Evolutionary conservation across 345 rosid genomes (phyloP), one percentile per base, ranked within the genome.

Genomic region (Hevea brasiliensis): DNA sequence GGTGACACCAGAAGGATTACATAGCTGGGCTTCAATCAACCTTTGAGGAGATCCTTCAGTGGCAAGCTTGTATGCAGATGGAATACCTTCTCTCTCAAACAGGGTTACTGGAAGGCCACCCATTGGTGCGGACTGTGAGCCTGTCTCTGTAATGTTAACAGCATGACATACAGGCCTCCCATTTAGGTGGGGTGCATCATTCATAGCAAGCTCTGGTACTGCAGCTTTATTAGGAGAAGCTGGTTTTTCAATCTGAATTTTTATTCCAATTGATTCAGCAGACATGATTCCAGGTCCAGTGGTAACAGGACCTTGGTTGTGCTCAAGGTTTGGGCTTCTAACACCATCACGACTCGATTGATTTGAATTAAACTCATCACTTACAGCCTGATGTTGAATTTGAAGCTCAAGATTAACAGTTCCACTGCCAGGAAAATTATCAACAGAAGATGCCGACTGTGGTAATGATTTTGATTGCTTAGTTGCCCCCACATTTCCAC

Each of bases 201-300:
- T 81, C 77, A 68, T 74, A 21, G 74, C 78, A 76, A 72, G 77
- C 80, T 75, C 83, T 44, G 81, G 74, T 7, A 61, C 71, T n/a
- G 61, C 68, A 59, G 78, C 81, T 73, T 75, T 81, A 24, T 67
- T 35, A 2, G 56, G 51, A 59, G 73, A 73, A 72, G 51, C 76
- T 24, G 57, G 74, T 72, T 75, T 68, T 45, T 70, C 77, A 18
- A 64, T 48, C 73, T 61, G 67, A 18, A 61, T 67, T 44, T 77
- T 69, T 17, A 81, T 64, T 64, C 80, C 89, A 73, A 61, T 21
- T 14, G 72, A 55, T 57, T 64, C 78, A 65, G 65, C 35, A 63
- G 71, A 56, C 24, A 23, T 3, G 2, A 53, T 21, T 29, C 62
- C 74, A 73, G 85, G 59, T 63, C 72, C 83, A 70, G 72, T 2